These are phyloP conservation scores for Tilletia indica DNA, from an alignment of 1,284 basidiomycete species.

Conservation along the genomic window DNA sequence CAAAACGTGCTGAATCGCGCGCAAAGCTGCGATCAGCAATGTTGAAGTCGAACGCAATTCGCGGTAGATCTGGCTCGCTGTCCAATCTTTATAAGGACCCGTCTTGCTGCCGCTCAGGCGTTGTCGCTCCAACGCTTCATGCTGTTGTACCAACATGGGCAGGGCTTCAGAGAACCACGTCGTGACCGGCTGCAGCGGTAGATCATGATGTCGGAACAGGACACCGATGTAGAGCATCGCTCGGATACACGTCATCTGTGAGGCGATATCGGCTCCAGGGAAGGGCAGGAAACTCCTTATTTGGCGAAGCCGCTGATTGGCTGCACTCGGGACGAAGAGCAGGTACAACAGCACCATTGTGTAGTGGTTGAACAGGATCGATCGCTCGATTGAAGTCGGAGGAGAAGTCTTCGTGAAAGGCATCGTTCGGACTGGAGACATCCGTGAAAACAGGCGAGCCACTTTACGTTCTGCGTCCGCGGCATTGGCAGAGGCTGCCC, in stretches of 20 bases:
- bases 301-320: slow-evolving; percentile 64
- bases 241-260: slow-evolving; percentile 71
- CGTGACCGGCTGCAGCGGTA: slow-evolving; percentile 65
- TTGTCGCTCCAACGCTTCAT: slow-evolving; percentile 48
- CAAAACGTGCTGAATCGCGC: slow-evolving; percentile 67
- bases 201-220: slow-evolving; percentile 65
- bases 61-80: slow-evolving; percentile 8
- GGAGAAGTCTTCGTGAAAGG: slow-evolving; percentile 36
- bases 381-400: slow-evolving; percentile 67
- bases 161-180: slow-evolving; percentile 71
- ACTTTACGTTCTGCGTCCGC: slow-evolving; percentile 58
- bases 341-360: slow-evolving; percentile 74
- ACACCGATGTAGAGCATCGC: slow-evolving; percentile 75
- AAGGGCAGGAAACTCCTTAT: slow-evolving; percentile 71
- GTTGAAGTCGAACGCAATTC: slow-evolving; percentile 20
- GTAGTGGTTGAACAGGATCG: slow-evolving; percentile 83
- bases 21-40: slow-evolving; percentile 56
- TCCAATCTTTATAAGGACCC: slow-evolving; percentile 8
- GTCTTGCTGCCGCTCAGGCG: slow-evolving; percentile 25
- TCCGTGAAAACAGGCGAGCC: slow-evolving; percentile 74
- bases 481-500: slow-evolving; percentile 24
- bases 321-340: slow-evolving; percentile 67
- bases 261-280: slow-evolving; percentile 67
- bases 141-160: slow-evolving; percentile 65
- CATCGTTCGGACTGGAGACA: slow-evolving; percentile 72